A percentile compares a stretch with the other conserved stretches of the same genome.
Conservation (phyloP, 495 filamentous ascomycete genomes). For the Xylaria scruposa region DNA sequence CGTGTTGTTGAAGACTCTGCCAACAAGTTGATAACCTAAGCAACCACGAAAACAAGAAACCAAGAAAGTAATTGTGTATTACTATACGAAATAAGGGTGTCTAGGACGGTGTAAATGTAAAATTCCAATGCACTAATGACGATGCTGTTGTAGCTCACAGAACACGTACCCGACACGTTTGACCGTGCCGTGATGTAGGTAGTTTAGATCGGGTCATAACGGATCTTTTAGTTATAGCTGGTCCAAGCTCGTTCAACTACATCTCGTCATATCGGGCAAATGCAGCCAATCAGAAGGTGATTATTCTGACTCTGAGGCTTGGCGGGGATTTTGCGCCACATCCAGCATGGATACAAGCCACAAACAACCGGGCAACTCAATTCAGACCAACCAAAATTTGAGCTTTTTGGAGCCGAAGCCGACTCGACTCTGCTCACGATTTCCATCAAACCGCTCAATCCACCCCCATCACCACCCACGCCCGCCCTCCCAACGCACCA, state of each 20-base stretch:
- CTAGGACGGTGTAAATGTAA: neutral
- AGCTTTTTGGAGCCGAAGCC: slow-evolving; percentile 40
- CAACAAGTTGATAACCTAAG: neutral
- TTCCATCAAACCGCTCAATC: slow-evolving; percentile 57
- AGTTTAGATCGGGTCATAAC: slow-evolving; percentile 13
- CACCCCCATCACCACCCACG: slow-evolving; percentile 31
- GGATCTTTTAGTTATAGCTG: neutral
- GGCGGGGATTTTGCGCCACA: slow-evolving; percentile 15
- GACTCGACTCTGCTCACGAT: slow-evolving; percentile 37
- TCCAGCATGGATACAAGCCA: neutral
- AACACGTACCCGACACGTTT: too few species aligned
- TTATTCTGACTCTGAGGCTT: slow-evolving; percentile 31
- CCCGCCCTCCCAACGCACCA: slow-evolving; percentile 44
- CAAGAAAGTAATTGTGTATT: neutral
- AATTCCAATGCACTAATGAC: neutral
- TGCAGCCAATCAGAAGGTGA: slow-evolving; percentile 36
- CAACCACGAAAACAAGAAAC: neutral
- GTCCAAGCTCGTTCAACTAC: slow-evolving; percentile 17
- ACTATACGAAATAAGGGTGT: neutral
- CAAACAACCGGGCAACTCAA: slow-evolving; percentile 25
- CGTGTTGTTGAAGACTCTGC: neutral
- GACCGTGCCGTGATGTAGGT: neutral
- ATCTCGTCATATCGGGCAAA: slow-evolving; percentile 1
- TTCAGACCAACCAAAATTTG: slow-evolving; percentile 43
- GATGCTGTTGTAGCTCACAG: neutral